Conservation (phyloP, 2,329 filamentous ascomycete genomes). For the Aspergillus fumigatiaffinis region DNA sequence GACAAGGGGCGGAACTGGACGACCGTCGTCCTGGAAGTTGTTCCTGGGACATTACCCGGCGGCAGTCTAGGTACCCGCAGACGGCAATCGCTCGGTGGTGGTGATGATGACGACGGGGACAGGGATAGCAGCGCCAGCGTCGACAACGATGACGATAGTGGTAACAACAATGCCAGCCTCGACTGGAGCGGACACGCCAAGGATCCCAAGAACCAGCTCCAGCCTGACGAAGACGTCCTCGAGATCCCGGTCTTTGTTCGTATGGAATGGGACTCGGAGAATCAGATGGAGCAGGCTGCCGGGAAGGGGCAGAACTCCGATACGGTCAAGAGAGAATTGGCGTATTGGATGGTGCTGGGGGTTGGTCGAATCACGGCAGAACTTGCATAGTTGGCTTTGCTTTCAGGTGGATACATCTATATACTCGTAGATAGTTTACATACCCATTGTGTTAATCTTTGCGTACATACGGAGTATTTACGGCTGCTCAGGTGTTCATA, state of each 20-base stretch:
- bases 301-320: slow-evolving; percentile 53
- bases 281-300: slow-evolving; percentile 38
- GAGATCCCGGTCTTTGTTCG: slow-evolving; percentile 95
- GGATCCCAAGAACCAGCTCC: slow-evolving; percentile 14
- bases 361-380: slow-evolving; percentile 67
- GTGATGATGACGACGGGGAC: slow-evolving; percentile 21
- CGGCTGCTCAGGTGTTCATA: neutral
- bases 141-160: slow-evolving; percentile 27
- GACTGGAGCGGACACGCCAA: slow-evolving; percentile 22
- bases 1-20: slow-evolving; percentile 92
- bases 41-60: slow-evolving; percentile 52
- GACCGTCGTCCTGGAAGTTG: slow-evolving; percentile 85
- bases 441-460: neutral
- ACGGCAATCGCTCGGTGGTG: slow-evolving; percentile 18
- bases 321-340: slow-evolving; percentile 79
- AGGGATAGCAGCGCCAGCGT: slow-evolving; percentile 1
- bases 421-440: neutral
- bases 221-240: slow-evolving; percentile 60
- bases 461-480: no score
- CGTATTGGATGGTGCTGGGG: slow-evolving; percentile 93
- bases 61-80: slow-evolving; percentile 9
- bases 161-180: slow-evolving; percentile 26
- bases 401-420: neutral
- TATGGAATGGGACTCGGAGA: slow-evolving; percentile 78
- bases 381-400: slow-evolving; percentile 1